A percentile compares a stretch with the other conserved stretches of the same genome.
These are phyloP conservation scores for Lasiodiplodia theobromae DNA, from an alignment of 2,329 filamentous ascomycete species.

Conservation along the genomic window DNA sequence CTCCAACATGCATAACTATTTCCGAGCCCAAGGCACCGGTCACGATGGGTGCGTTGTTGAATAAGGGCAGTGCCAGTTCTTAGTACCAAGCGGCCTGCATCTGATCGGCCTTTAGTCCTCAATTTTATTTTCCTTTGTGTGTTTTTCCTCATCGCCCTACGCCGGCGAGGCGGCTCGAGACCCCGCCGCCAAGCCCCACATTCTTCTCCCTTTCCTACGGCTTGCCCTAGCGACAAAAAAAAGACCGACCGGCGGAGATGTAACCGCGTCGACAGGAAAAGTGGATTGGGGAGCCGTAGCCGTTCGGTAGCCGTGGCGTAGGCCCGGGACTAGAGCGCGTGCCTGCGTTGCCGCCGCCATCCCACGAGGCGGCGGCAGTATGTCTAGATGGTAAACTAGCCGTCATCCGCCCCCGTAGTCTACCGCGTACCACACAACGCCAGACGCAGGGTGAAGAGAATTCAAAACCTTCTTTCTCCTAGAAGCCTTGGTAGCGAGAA, in stretches of 20 bases:
- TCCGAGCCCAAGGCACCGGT: constrained; percentile 13
- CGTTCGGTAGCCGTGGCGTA: not conserved
- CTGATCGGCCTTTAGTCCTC: not conserved
- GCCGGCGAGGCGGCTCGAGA: not conserved
- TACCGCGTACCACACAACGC: not conserved
- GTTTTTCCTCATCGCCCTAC: not conserved
- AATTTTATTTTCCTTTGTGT: not conserved
- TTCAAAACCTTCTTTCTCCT: not conserved
- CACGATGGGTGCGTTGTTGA: constrained; percentile 3
- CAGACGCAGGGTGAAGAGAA: not conserved
- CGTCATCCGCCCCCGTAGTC: not conserved
- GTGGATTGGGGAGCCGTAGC: constrained; percentile 5
- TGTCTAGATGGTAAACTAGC: not conserved
- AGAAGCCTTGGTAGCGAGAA: not conserved
- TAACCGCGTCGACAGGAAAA: not conserved
- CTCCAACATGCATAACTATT: not conserved
- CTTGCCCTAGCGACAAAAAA: not conserved
- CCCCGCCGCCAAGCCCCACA: not conserved
- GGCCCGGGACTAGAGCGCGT: not conserved
- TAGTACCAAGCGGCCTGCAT: constrained; percentile 4
- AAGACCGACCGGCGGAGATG: not conserved
- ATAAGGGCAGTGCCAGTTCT: not conserved
- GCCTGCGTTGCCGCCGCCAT: not conserved
- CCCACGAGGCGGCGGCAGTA: not conserved
- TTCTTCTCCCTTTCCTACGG: not conserved